These are phyloP conservation scores for Xerophyta viscosa DNA, from an alignment of 106 monocot genomes.

Conservation along the genomic window DNA sequence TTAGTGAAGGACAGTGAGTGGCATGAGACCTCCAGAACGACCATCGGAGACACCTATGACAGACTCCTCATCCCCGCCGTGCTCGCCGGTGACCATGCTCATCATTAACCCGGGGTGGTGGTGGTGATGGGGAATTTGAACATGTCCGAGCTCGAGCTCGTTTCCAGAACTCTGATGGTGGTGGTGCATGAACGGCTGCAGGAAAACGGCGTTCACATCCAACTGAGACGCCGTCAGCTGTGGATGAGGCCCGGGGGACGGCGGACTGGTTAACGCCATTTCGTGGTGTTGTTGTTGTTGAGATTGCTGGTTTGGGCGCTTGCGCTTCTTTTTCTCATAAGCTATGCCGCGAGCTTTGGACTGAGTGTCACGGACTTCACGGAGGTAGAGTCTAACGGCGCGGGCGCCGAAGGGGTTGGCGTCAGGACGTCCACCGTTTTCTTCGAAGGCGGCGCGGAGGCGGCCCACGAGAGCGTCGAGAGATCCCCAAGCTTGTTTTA, in stretches of 20 bases:
- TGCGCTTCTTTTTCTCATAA: constrained; percentile 61
- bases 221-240: too few species aligned
- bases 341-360: constrained; percentile 50
- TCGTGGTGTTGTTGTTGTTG: not conserved
- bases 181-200: too few species aligned
- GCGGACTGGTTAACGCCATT: too few species aligned
- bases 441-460: constrained; percentile 71
- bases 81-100: not conserved
- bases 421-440: constrained; percentile 53
- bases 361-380: constrained; percentile 44
- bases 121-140: too few species aligned
- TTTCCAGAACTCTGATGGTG: too few species aligned
- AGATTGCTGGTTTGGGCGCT: constrained; percentile 9
- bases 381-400: constrained; percentile 45
- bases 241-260: too few species aligned
- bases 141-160: too few species aligned
- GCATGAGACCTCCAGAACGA: not conserved
- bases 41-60: not conserved
- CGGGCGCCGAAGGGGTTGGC: constrained; percentile 55
- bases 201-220: too few species aligned
- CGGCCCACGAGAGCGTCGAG: constrained; percentile 63
- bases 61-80: not conserved
- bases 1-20: not conserved
- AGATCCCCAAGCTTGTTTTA: constrained; percentile 62
- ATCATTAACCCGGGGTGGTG: not conserved